Evolutionary conservation across 495 filamentous ascomycete genomes (phyloP).

Genomic region (Neurospora discreta): DNA sequence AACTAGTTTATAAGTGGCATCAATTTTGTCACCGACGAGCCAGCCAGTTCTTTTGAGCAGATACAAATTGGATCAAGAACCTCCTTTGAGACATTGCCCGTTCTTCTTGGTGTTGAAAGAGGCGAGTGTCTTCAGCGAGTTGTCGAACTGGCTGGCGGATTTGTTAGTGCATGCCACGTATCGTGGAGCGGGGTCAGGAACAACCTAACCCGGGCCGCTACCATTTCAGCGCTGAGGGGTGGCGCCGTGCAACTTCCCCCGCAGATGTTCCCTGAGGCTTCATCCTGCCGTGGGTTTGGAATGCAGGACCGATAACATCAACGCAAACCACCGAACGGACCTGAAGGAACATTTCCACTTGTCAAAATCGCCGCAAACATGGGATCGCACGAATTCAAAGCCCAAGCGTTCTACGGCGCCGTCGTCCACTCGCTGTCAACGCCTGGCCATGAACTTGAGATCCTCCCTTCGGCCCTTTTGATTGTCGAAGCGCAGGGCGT

Average conservation of each 20-base stretch:
- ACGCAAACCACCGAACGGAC: neutral
- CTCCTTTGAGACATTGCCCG: too few species aligned
- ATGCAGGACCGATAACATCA: neutral
- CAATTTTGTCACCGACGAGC: too few species aligned
- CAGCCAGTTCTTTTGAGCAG: too few species aligned
- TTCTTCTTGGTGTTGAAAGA: neutral
- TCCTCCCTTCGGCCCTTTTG: slow-evolving; percentile 38
- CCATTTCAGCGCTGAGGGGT: too few species aligned
- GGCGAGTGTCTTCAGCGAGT: neutral
- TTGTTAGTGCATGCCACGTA: neutral
- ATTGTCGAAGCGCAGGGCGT: slow-evolving; percentile 29
- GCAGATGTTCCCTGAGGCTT: neutral
- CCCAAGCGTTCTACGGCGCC: slow-evolving; percentile 38
- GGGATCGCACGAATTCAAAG: neutral
- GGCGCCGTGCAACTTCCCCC: too few species aligned
- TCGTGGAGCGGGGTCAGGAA: neutral
- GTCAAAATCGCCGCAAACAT: neutral
- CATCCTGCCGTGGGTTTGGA: too few species aligned
- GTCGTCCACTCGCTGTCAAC: slow-evolving; percentile 38
- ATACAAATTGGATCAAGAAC: neutral
- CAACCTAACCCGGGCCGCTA: too few species aligned
- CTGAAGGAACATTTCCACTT: neutral
- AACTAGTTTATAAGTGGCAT: too few species aligned
- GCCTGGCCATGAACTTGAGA: slow-evolving; percentile 25
- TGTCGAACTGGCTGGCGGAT: neutral